Evolutionary conservation across 1,284 basidiomycete species (phyloP), one percentile per base, ranked within the genome.

Genomic region (Cryptococcus sp.): DNA sequence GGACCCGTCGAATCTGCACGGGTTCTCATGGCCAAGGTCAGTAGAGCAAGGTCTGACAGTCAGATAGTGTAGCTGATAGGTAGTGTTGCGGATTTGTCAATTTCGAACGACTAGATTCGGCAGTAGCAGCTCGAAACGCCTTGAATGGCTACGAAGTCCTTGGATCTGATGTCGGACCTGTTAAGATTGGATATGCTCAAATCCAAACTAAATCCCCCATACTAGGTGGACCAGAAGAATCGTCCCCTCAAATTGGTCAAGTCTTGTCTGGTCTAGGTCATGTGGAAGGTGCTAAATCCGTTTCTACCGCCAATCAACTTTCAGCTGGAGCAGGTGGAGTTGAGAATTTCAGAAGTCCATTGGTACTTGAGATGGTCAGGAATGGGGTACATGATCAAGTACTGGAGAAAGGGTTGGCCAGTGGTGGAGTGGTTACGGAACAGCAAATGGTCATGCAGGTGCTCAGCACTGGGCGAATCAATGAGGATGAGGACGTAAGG

Each of bases 381-480:
- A 84, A 85, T 51, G 89, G 91, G n/a, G 79, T 83, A 53, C 88
- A 92, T 67, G 83, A 80, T 48, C 66, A 69, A 50, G 77, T 61
- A 66, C 81, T 54, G 4, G 71, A 72, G 40, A 69, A 67, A 36
- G 63, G 67, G 3, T 46, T 68, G 49, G 67, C 53, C 11, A 55
- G 61, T 25, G 76, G 80, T 31, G 80, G 86, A 23, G 83, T 82
- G 1, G 82, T 88, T 50, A 88, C 85, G 18, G 86, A 97, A 72
- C 88, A 94, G 74, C 91, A 96, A 75, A 88, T 97, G 84, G 86
- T 98, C 59, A 88, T 98, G 86, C 85, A 85, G 67, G 88, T 97
- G 70, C 79, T 98, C 31, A 87, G 87, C 63, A 83, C 79, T 22
- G 89, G 89, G 24, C 82, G 83, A 52, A 67, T 78, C 1, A 87